phyloP scores from a whole-genome alignment of 352 stramenopile species.

The Blastocystis sp. region DNA sequence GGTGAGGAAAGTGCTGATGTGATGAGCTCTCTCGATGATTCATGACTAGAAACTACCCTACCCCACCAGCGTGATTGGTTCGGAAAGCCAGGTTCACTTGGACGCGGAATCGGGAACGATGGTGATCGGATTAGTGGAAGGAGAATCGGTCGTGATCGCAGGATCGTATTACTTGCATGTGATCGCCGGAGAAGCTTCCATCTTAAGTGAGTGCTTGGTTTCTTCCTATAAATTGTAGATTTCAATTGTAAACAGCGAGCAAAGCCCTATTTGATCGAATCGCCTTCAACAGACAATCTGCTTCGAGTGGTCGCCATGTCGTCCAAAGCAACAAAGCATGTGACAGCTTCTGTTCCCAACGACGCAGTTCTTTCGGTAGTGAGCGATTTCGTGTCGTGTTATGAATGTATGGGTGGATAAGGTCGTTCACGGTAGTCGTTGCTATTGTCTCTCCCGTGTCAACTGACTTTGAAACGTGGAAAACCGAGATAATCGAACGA shows the following conservation, averaged over 20 bases:
- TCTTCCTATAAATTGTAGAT: neutral
- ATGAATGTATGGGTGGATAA: neutral
- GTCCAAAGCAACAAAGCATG: neutral
- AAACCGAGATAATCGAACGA: too few species aligned
- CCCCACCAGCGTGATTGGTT: neutral
- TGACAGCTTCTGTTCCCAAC: neutral
- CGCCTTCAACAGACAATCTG: neutral
- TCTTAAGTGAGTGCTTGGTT: neutral
- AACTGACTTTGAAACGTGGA: too few species aligned
- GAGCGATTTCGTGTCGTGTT: neutral
- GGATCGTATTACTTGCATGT: constrained; percentile 7
- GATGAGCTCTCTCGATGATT: neutral
- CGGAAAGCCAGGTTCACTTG: neutral
- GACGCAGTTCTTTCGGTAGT: neutral
- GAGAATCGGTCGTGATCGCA: neutral
- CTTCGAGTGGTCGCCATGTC: neutral
- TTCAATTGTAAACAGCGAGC: neutral
- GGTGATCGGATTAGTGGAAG: neutral
- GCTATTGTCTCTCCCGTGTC: too few species aligned
- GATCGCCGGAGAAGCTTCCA: neutral
- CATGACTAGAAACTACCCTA: neutral
- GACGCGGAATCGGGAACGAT: neutral
- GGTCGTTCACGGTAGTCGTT: too few species aligned
- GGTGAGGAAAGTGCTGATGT: neutral
- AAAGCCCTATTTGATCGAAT: neutral